Base-by-base conservation (phyloP, 495 filamentous ascomycete species). In the Trichoderma virens region DNA sequence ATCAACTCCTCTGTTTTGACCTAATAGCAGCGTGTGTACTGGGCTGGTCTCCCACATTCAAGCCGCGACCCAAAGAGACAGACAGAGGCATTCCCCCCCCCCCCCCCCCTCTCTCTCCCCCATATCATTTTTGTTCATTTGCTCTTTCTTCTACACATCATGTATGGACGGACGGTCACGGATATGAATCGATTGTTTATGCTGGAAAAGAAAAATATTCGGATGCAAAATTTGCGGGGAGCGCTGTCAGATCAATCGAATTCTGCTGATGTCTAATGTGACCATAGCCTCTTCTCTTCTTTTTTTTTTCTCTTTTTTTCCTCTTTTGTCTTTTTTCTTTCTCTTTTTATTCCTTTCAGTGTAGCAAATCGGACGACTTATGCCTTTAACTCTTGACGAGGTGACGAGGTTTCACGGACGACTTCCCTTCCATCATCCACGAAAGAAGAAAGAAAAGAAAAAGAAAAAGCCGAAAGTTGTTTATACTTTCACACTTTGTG, bases 191-290 rank as follows among this genome's bases (percentile, higher is more conserved):
- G 51, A 56, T 27, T 27, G 6, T 28, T 56, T 56, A 56, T 30
- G 51, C 23, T 56, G 51, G 51, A 56, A 56, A 47, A 47, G 43
- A 47, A 47, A 45, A 47, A 56, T 28, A 56, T 28, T 28, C 51
- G 23, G 51, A 56, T 20, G 2, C 51, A 30, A 30, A 23, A 56
- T 56, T 13, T 56, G 51, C 23, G 25, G 23, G 20, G n/a, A 27
- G 51, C 25, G 51, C 51, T 56, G 51, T 56, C 51, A 56, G 20
- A 56, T 56, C 9, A 56, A 13, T 28, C 25, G 23, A 30, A 11
- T 56, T 56, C 51, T 56, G 23, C 51, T 56, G 51, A 56, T 56
- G 23, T 56, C 51, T 30, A 56, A 28, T 30, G 27, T 30, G 51
- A 30, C 25, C 13, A 27, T 28, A 56, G 23, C 28, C 3, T 54